Conservation (phyloP, 441 rosid species). For the Jatropha podagrica region DNA sequence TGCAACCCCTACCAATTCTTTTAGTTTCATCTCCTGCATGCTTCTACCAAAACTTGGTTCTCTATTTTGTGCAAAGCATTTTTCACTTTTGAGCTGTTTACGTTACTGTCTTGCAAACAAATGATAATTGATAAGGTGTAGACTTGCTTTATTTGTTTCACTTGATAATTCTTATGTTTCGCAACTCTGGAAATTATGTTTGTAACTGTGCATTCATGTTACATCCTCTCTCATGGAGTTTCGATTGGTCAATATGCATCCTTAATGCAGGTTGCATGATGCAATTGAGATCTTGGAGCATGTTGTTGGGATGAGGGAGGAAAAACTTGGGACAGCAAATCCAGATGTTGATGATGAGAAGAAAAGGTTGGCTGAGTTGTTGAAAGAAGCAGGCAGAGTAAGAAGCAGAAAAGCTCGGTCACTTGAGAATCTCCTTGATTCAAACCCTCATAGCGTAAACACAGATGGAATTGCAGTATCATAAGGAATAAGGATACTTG, state of each 20-base stretch:
- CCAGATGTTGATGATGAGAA: slow-evolving; percentile 91
- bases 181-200: neutral
- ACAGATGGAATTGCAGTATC: slow-evolving; percentile 40
- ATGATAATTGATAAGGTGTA: neutral
- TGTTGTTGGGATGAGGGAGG: slow-evolving; percentile 78
- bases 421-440: slow-evolving; percentile 78
- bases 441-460: slow-evolving; percentile 35
- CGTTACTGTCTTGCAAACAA: neutral
- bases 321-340: slow-evolving; percentile 89
- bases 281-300: slow-evolving; percentile 73
- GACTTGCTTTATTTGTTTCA: neutral
- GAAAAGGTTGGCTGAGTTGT: slow-evolving; percentile 66
- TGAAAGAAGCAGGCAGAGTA: slow-evolving; percentile 82
- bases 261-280: slow-evolving; percentile 67
- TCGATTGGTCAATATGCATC: neutral
- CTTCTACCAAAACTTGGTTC: neutral
- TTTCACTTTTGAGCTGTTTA: neutral
- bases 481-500: slow-evolving; percentile 25
- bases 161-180: neutral
- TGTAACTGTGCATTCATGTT: neutral
- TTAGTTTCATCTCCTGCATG: neutral
- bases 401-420: slow-evolving; percentile 70
- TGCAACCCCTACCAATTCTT: slow-evolving; percentile 14
- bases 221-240: neutral
- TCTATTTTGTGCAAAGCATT: neutral